Evolutionary conservation across 148 eudicot species (phyloP), one percentile per base, ranked within the genome.

Genomic region (Arbutus unedo): DNA sequence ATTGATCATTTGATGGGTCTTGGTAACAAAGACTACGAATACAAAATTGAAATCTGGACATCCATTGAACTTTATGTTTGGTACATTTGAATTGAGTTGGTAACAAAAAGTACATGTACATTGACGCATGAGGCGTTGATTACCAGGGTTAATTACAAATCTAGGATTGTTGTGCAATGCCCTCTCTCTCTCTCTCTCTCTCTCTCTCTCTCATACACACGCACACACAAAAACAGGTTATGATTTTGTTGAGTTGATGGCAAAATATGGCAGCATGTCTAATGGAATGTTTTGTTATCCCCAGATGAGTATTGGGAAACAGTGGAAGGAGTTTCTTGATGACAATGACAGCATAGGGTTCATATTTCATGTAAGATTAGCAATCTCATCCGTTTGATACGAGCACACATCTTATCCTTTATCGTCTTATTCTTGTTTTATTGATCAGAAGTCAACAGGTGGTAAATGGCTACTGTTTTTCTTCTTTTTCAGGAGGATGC

Each of bases 301-400:
- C 81, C 91, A 94, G 98, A 59, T 88, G 62, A 94, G 95, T 91
- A 94, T 94, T 79, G 98, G 98, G 79, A 88, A 67, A 41, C 98
- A 94, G 85, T 94, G 95, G 98, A 92, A 94, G 87, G 87, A 90
- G 88, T 88, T 93, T 73, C 91, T 94, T 60, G 98, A 93, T 82
- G 87, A 85, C 90, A 90, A 87, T 49, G 98, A 90, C 1, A 67
- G 14, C 81, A 91, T 94, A 5, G 96, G 96, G n/a, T 94, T 88
- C 87, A 90, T 93, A 78, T 88, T 93, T 81, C 98, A 94, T 84
- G 98, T 94, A 91, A 85, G 95, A 41, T 11, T 4, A 78, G 48
- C 45, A 8, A 15, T 70, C 8, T 67, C 10, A 3, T 57, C 31
- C 41, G 10, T 23, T 10, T 19, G 38, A 15, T 71, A 14, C 8